phyloP scores from a whole-genome alignment of 2,329 filamentous ascomycete species.

The Bipolaris zeicola region DNA sequence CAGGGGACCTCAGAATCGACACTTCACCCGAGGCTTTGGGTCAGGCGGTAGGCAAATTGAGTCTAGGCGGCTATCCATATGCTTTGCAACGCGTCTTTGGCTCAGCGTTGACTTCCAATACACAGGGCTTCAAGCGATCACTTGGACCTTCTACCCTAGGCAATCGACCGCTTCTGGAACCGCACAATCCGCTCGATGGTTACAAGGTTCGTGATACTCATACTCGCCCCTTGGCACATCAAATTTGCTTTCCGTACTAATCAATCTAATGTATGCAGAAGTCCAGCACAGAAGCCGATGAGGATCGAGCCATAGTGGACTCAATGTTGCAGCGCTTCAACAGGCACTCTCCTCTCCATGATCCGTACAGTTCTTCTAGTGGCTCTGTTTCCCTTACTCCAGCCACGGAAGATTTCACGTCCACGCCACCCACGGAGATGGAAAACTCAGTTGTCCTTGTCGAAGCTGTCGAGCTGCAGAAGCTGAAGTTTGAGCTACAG shows the following conservation, averaged over 20 bases:
- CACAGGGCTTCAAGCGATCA: constrained; percentile 49
- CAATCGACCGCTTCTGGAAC: constrained; percentile 35
- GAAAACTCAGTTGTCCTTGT: constrained; percentile 37
- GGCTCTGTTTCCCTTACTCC: constrained; percentile 68
- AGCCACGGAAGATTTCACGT: constrained; percentile 60
- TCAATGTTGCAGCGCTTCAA: constrained; percentile 73
- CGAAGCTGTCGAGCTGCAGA: constrained; percentile 65
- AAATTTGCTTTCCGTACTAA: background rate
- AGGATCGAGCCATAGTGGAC: constrained; percentile 54
- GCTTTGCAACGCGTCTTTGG: constrained; percentile 25
- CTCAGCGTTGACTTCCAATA: constrained; percentile 41
- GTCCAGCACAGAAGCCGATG: constrained; percentile 53
- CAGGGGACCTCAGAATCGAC: constrained; percentile 41
- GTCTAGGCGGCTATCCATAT: constrained; percentile 29
- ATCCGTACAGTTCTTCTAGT: constrained; percentile 65
- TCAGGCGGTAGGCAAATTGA: constrained; percentile 40
- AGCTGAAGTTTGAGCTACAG: constrained; percentile 73
- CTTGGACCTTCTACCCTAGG: constrained; percentile 46
- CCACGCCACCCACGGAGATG: constrained; percentile 35
- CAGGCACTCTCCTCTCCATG: constrained; percentile 53
- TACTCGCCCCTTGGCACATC: background rate
- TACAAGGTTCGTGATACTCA: constrained; percentile 39
- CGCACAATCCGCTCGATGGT: constrained; percentile 27
- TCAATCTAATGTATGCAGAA: constrained; percentile 51
- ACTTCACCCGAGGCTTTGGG: constrained; percentile 45